phyloP scores from a whole-genome alignment of 345 rosid genomes.

The Acer yangbiense region DNA sequence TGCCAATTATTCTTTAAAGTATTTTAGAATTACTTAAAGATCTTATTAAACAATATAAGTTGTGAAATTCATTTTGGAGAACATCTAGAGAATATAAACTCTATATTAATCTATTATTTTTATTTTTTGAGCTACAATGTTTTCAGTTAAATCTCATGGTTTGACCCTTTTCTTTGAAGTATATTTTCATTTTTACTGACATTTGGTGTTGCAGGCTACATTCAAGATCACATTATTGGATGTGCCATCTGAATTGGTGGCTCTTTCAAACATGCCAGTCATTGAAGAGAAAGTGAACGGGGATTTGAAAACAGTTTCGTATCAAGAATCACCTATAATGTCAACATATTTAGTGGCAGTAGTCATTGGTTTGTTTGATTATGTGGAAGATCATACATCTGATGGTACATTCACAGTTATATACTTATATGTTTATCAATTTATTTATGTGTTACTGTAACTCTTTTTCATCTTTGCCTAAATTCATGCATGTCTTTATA shows the following conservation, averaged over 20 bases:
- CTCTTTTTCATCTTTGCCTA: conserved; percentile 11
- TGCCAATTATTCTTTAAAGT: neutral
- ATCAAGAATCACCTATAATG: conserved; percentile 91
- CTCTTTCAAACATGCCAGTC: conserved; percentile 93
- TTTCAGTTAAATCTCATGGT: neutral
- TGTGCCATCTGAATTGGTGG: conserved; percentile 78
- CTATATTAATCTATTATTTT: neutral
- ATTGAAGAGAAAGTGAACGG: conserved; percentile 74
- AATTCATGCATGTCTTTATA: conserved; percentile 16
- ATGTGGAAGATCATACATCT: conserved; percentile 82
- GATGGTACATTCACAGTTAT: conserved; percentile 53
- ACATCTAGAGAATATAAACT: no score
- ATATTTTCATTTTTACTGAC: conserved; percentile 11
- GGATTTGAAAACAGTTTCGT: conserved; percentile 57
- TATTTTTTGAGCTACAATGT: neutral
- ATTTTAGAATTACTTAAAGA: neutral
- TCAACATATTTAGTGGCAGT: conserved; percentile 95
- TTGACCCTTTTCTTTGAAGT: neutral
- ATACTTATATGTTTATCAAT: neutral
- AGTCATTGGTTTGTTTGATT: conserved; percentile 89
- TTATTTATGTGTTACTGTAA: neutral
- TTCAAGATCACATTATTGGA: conserved; percentile 87
- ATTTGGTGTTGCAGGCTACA: conserved; percentile 62
- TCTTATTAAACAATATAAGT: neutral
- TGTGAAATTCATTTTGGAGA: neutral